Evolutionary conservation across 345 rosid genomes (phyloP).

Genomic region (Raphanus sativus): DNA sequence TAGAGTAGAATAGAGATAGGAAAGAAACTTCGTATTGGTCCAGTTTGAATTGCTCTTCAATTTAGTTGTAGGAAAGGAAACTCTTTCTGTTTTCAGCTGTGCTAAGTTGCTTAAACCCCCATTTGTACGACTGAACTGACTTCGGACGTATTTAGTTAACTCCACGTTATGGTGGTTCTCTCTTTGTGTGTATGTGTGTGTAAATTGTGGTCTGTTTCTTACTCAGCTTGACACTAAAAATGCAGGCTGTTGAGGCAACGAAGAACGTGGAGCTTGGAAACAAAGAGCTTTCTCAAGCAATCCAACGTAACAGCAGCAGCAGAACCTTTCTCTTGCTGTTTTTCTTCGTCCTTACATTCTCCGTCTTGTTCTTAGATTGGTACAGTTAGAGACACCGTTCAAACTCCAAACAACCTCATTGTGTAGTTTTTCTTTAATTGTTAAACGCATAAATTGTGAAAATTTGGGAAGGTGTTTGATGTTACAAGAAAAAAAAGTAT

Average conservation of each 20-base stretch:
- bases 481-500: not conserved
- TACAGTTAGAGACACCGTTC: constrained; percentile 47
- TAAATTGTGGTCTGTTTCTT: not conserved
- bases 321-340: constrained; percentile 88
- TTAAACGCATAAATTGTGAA: constrained; percentile 9
- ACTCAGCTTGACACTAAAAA: constrained; percentile 1
- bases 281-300: constrained; percentile 83
- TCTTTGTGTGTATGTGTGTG: not conserved
- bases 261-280: constrained; percentile 85
- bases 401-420: constrained; percentile 13
- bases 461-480: not conserved
- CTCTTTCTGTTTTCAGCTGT: constrained; percentile 14
- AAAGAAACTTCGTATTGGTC: not conserved
- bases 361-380: constrained; percentile 92
- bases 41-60: not conserved
- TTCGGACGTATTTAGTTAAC: not conserved
- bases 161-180: constrained; percentile 1
- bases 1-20: constrained; percentile 2
- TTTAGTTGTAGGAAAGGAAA: not conserved
- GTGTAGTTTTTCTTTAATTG: constrained; percentile 21
- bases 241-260: constrained; percentile 92
- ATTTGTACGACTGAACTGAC: not conserved
- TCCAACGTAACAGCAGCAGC: constrained; percentile 80
- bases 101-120: not conserved
- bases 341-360: constrained; percentile 78